A percentile compares a stretch with the other conserved stretches of the same genome.
phyloP scores from a whole-genome alignment of 1,284 basidiomycete species.

The Puccinia polysora region DNA sequence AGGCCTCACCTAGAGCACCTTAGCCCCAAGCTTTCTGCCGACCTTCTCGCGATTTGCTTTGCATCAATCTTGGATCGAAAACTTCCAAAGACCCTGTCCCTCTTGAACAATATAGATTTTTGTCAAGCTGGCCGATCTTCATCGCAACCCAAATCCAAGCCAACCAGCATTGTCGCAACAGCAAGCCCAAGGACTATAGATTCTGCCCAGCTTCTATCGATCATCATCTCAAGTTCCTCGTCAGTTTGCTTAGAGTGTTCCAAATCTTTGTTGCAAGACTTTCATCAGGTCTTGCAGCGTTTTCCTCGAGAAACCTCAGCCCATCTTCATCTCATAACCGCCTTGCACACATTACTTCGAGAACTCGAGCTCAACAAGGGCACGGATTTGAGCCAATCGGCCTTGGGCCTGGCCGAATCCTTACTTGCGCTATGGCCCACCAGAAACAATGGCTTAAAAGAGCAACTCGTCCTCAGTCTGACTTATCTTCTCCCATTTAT shows the following conservation, averaged over 20 bases:
- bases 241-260: conserved; percentile 26
- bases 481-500: conserved; percentile 38
- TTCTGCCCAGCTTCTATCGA: conserved; percentile 29
- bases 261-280: conserved; percentile 23
- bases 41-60: conserved; percentile 34
- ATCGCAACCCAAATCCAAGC: background rate
- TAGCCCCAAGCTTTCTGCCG: background rate
- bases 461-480: conserved; percentile 21
- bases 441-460: conserved; percentile 33
- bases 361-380: conserved; percentile 36
- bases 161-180: background rate
- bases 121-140: background rate
- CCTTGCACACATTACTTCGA: conserved; percentile 24
- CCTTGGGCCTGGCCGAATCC: conserved; percentile 10
- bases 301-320: conserved; percentile 32
- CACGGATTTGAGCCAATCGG: conserved; percentile 22
- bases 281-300: conserved; percentile 14
- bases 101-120: conserved; percentile 24
- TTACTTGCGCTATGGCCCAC: conserved; percentile 25
- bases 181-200: conserved; percentile 25
- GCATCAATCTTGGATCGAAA: conserved; percentile 37
- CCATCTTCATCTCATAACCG: conserved; percentile 40
- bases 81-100: conserved; percentile 11
- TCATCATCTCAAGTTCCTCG: conserved; percentile 15
- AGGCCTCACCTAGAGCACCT: conserved; percentile 30